Percentiles rank a stretch among this genome's conserved stretches.
phyloP scores from a whole-genome alignment of 306 rosid genomes.

The Mucuna pruriens region DNA sequence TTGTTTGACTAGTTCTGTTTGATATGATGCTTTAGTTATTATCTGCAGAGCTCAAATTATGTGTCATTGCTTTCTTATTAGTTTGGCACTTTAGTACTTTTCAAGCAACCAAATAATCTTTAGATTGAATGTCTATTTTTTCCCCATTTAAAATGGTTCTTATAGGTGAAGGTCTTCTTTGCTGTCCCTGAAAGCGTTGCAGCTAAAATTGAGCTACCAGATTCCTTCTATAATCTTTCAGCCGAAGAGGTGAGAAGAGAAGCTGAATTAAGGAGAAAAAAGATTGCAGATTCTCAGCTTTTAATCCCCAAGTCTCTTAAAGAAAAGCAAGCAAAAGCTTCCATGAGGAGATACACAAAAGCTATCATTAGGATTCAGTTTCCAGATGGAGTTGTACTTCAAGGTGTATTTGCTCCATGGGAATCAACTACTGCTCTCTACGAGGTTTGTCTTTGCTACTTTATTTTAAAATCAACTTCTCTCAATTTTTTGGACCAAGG shows the following conservation, averaged over 20 bases:
- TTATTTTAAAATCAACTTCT: constrained; percentile 13
- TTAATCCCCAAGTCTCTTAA: constrained; percentile 79
- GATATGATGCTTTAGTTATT: constrained; percentile 19
- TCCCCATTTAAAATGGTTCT: constrained; percentile 14
- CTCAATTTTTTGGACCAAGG: background rate
- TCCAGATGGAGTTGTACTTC: constrained; percentile 96
- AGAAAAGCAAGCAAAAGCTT: constrained; percentile 93
- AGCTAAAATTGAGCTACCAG: constrained; percentile 86
- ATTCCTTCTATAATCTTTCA: constrained; percentile 80
- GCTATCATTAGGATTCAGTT: constrained; percentile 83
- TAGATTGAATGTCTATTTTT: constrained; percentile 22
- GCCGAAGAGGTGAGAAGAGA: constrained; percentile 83
- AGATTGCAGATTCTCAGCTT: constrained; percentile 90
- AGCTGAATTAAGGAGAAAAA: constrained; percentile 84
- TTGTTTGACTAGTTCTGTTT: constrained; percentile 1
- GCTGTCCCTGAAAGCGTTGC: constrained; percentile 88
- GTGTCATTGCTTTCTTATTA: constrained; percentile 23
- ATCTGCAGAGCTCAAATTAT: background rate
- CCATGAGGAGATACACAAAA: constrained; percentile 66
- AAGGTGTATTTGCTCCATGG: constrained; percentile 81
- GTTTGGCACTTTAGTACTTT: constrained; percentile 27
- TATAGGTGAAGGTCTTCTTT: constrained; percentile 87
- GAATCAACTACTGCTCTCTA: constrained; percentile 79
- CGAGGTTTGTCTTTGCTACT: constrained; percentile 62
- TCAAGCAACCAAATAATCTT: background rate